phyloP scores from a whole-genome alignment of 1,139 yeast species.

The Debaryomyces robertsiae region DNA sequence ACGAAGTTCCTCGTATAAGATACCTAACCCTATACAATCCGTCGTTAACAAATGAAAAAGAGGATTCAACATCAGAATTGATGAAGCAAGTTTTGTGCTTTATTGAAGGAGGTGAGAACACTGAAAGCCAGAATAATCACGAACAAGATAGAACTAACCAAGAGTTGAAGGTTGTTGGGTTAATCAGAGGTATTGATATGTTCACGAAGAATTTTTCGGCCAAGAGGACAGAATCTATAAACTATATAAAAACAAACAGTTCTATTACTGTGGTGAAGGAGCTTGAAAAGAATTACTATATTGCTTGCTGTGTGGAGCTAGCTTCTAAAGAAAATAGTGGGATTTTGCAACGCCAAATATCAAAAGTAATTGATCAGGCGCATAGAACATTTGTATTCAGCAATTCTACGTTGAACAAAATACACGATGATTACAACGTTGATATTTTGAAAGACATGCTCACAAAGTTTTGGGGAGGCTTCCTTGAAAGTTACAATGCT shows the following conservation, averaged over 20 bases:
- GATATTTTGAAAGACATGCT: slow-evolving; percentile 23
- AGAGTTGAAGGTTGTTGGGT: slow-evolving; percentile 37
- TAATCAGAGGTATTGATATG: slow-evolving; percentile 41
- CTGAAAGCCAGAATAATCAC: slow-evolving; percentile 7
- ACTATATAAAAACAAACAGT: slow-evolving; percentile 29
- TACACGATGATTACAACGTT: slow-evolving; percentile 21
- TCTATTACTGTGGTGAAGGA: slow-evolving; percentile 31
- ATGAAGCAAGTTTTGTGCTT: slow-evolving; percentile 35
- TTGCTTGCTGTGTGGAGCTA: slow-evolving; percentile 32
- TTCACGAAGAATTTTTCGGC: slow-evolving; percentile 25
- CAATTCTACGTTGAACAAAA: slow-evolving; percentile 27
- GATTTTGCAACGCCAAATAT: slow-evolving; percentile 31
- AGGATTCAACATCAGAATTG: slow-evolving; percentile 32
- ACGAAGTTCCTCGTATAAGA: slow-evolving; percentile 10
- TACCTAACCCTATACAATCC: slow-evolving; percentile 28
- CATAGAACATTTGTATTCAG: slow-evolving; percentile 31
- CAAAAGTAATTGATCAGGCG: slow-evolving; percentile 25
- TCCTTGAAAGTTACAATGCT: slow-evolving; percentile 29
- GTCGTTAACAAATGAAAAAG: slow-evolving; percentile 20
- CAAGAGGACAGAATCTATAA: slow-evolving; percentile 15
- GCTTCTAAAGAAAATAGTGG: slow-evolving; percentile 22
- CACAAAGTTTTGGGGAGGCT: slow-evolving; percentile 34
- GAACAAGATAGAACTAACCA: slow-evolving; percentile 11
- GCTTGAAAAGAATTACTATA: slow-evolving; percentile 29
- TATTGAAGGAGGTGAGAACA: slow-evolving; percentile 20